Percentiles rank a stretch among this genome's conserved stretches.
These are phyloP conservation scores for Avicennia marina DNA, from an alignment of 257 asterid species.

Conservation along the genomic window DNA sequence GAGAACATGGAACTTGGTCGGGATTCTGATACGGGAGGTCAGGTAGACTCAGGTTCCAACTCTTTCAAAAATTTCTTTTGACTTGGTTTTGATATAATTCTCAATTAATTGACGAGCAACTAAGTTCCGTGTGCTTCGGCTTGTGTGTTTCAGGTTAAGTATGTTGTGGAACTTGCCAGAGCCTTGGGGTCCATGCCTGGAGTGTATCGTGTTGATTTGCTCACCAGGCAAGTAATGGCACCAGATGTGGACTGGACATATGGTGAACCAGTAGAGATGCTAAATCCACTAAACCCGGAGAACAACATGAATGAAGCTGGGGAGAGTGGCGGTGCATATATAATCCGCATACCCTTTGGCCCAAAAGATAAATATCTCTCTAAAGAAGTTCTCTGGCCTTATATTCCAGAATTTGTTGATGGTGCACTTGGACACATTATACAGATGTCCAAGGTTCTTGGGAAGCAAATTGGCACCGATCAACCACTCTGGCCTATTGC, in stretches of 20 bases:
- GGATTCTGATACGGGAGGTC: conserved; percentile 76
- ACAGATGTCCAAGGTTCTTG: conserved; percentile 74
- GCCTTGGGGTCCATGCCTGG: conserved; percentile 79
- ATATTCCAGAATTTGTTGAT: conserved; percentile 74
- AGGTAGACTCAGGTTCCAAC: conserved; percentile 34
- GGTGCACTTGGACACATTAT: conserved; percentile 61
- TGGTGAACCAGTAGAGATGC: conserved; percentile 74
- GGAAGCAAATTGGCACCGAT: conserved; percentile 56
- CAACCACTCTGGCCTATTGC: conserved; percentile 77
- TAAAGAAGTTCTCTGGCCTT: conserved; percentile 77
- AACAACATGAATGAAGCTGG: conserved; percentile 42
- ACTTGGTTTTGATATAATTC: conserved; percentile 7
- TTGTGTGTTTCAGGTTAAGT: conserved; percentile 47
- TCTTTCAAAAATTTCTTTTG: neutral
- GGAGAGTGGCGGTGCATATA: conserved; percentile 78
- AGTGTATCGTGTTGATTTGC: conserved; percentile 75
- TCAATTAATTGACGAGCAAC: neutral
- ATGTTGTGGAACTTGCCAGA: conserved; percentile 78
- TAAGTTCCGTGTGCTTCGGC: neutral
- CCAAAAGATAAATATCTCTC: conserved; percentile 66
- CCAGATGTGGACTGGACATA: conserved; percentile 71
- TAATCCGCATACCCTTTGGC: conserved; percentile 71
- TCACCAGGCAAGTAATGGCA: conserved; percentile 63
- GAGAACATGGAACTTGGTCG: conserved; percentile 86
- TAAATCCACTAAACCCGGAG: conserved; percentile 49